Evolutionary conservation across 2,329 filamentous ascomycete genomes (phyloP).

Genomic region (Fusarium brachygibbosum): DNA sequence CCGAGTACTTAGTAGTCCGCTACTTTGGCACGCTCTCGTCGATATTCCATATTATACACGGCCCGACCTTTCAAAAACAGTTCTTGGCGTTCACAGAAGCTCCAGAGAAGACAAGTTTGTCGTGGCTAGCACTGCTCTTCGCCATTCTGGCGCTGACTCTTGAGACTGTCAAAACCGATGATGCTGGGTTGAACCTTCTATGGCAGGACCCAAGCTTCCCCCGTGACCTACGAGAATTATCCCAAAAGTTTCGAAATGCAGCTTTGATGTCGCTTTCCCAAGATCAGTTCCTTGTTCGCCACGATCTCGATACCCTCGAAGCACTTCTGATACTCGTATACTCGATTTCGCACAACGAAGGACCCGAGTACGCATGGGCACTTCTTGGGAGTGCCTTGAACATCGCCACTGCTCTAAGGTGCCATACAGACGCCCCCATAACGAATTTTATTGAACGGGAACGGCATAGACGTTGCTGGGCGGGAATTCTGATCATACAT

Average conservation of each 20-base stretch:
- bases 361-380: constrained; percentile 15
- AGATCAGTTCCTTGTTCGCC: constrained; percentile 1
- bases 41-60: constrained; percentile 14
- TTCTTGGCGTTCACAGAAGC: neutral
- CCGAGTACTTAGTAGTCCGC: neutral
- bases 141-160: constrained; percentile 6
- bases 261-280: constrained; percentile 14
- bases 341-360: constrained; percentile 18
- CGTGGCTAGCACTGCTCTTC: constrained; percentile 12
- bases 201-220: constrained; percentile 14
- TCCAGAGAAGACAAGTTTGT: neutral
- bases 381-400: constrained; percentile 20
- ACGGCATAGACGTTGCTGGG: constrained; percentile 3
- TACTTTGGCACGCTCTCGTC: constrained; percentile 20
- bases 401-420: constrained; percentile 2
- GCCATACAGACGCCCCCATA: neutral
- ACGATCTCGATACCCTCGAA: constrained; percentile 2
- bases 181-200: neutral
- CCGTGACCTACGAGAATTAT: rapidly evolving
- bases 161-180: neutral
- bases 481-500: constrained; percentile 1
- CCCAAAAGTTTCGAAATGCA: constrained; percentile 4
- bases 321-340: constrained; percentile 17
- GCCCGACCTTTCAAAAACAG: constrained; percentile 5
- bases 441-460: constrained; percentile 5